Evolutionary conservation across 371 early-diverging fungal genomes (phyloP).

Genomic region (Batrachochytrium dendrobatidis): DNA sequence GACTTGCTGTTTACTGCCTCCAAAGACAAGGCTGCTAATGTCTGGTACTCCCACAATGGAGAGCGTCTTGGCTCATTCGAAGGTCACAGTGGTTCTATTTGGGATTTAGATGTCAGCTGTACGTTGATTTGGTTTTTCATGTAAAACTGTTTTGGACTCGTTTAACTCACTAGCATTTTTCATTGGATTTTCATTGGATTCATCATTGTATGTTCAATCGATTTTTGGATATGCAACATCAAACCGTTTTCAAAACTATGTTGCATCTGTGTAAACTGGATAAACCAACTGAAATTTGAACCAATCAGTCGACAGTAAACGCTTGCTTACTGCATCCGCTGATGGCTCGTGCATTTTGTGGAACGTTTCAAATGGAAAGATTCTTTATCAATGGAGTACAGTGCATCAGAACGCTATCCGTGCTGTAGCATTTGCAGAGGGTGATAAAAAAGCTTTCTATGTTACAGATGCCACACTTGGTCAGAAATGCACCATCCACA

Average conservation of each 20-base stretch:
- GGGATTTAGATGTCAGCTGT: constrained; percentile 90
- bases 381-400: constrained; percentile 81
- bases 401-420: constrained; percentile 75
- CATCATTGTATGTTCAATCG: too few species aligned
- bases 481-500: constrained; percentile 70
- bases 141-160: too few species aligned
- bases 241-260: too few species aligned
- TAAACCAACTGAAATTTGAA: too few species aligned
- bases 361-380: constrained; percentile 90
- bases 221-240: constrained; percentile 6
- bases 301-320: constrained; percentile 50
- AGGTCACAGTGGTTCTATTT: constrained; percentile 93
- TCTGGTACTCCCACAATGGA: constrained; percentile 96
- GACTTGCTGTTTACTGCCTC: constrained; percentile 96
- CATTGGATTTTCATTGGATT: too few species aligned
- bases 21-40: constrained; percentile 89
- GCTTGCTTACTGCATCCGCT: constrained; percentile 88
- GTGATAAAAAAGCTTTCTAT: constrained; percentile 75
- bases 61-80: constrained; percentile 94
- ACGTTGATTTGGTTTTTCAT: constrained; percentile 31
- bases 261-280: too few species aligned
- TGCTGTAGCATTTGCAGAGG: constrained; percentile 85
- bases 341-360: constrained; percentile 93
- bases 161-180: too few species aligned
- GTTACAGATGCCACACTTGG: constrained; percentile 98